Conservation (phyloP, 495 filamentous ascomycete genomes). For the Daldinia decipiens region DNA sequence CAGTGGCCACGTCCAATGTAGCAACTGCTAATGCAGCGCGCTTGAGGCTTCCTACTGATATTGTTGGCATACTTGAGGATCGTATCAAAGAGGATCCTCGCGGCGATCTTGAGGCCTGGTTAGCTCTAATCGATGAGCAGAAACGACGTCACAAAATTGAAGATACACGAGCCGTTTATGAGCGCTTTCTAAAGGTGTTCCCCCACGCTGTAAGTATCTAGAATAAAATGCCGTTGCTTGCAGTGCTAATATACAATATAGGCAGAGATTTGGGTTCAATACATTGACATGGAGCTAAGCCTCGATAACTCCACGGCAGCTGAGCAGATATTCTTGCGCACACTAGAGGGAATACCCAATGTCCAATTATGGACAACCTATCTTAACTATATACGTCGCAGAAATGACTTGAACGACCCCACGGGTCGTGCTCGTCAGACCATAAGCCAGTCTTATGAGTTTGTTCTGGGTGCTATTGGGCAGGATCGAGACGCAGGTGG, state of each 20-base stretch:
- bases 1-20: conserved; percentile 26
- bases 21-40: conserved; percentile 36
- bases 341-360: conserved; percentile 76
- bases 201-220: conserved; percentile 82
- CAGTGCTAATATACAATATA: conserved; percentile 55
- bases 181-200: conserved; percentile 86
- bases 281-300: conserved; percentile 86
- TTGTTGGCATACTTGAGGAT: conserved; percentile 86
- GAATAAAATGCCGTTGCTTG: neutral
- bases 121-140: conserved; percentile 85
- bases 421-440: conserved; percentile 76
- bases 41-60: conserved; percentile 72
- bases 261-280: conserved; percentile 90
- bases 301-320: conserved; percentile 78
- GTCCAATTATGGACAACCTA: conserved; percentile 93
- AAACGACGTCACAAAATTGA: conserved; percentile 81
- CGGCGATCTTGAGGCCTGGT: conserved; percentile 91
- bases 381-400: conserved; percentile 90
- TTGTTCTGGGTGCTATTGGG: conserved; percentile 88
- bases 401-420: conserved; percentile 87
- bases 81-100: conserved; percentile 89
- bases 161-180: conserved; percentile 81
- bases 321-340: conserved; percentile 82
- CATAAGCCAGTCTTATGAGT: conserved; percentile 86
- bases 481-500: conserved; percentile 90